Evolutionary conservation across 768 basidiomycete species (phyloP).

Genomic region (Pulveroboletus sp.): DNA sequence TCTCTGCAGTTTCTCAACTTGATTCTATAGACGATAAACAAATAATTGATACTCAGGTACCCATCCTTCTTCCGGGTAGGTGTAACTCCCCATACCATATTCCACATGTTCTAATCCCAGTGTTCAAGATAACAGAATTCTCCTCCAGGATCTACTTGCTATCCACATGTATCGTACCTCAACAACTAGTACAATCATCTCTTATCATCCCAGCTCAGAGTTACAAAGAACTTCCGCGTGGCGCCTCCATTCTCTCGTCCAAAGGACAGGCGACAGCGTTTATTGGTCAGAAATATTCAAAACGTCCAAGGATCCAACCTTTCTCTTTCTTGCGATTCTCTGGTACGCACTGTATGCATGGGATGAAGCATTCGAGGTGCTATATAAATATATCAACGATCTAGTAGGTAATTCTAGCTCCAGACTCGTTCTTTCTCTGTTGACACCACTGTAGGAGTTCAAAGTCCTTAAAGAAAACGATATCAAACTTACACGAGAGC

Average conservation of each 20-base stretch:
- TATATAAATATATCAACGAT: constrained; percentile 46
- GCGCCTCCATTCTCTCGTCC: constrained; percentile 26
- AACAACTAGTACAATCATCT: constrained; percentile 20
- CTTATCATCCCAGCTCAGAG: constrained; percentile 28
- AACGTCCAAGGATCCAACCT: constrained; percentile 45
- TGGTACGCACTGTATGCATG: constrained; percentile 62
- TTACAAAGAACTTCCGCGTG: constrained; percentile 25
- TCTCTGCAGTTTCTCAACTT: neutral
- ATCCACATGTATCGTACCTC: constrained; percentile 46
- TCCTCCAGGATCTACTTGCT: constrained; percentile 45
- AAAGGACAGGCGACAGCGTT: constrained; percentile 30
- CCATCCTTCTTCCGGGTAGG: constrained; percentile 37
- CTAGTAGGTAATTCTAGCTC: constrained; percentile 34
- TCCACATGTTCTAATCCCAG: neutral
- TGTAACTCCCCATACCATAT: neutral
- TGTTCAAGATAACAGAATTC: constrained; percentile 14
- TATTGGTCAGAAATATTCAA: constrained; percentile 32
- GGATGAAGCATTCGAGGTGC: constrained; percentile 53
- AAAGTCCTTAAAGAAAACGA: constrained; percentile 38
- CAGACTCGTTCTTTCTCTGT: too few relatives aligned
- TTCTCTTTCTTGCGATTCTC: constrained; percentile 47
- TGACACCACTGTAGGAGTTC: constrained; percentile 37
- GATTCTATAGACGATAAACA: constrained; percentile 14
- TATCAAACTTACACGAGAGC: constrained; percentile 45
- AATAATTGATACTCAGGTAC: constrained; percentile 50